Evolutionary conservation across 257 asterid genomes (phyloP).

Genomic region (Solanum dulcamara): DNA sequence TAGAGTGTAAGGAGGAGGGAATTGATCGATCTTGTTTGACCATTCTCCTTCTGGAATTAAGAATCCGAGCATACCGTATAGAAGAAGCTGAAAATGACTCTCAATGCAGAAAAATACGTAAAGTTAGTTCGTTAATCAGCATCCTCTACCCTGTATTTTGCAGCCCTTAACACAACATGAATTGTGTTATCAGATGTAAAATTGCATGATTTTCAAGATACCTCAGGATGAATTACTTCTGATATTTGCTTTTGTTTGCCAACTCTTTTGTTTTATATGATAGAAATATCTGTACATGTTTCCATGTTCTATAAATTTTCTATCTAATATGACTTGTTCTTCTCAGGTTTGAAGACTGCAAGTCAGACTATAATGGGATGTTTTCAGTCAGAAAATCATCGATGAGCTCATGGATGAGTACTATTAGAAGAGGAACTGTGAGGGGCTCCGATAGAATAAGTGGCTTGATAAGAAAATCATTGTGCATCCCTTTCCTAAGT

Average conservation of each 20-base stretch:
- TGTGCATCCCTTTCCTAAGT: background rate
- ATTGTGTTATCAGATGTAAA: background rate
- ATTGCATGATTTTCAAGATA: too few relatives aligned
- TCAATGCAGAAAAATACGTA: background rate
- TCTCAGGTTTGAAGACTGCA: background rate
- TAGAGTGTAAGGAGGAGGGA: background rate
- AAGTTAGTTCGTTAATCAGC: background rate
- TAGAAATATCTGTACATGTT: background rate
- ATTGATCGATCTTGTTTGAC: background rate
- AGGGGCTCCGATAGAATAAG: slow-evolving; percentile 16
- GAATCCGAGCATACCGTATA: background rate
- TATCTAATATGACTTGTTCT: background rate
- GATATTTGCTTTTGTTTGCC: too few relatives aligned
- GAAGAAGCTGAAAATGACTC: background rate
- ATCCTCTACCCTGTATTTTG: background rate
- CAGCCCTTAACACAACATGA: background rate
- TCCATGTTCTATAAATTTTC: background rate
- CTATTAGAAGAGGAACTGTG: slow-evolving; percentile 17
- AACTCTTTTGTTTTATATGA: background rate
- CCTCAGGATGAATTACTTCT: too few relatives aligned
- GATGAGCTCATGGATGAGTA: slow-evolving; percentile 5
- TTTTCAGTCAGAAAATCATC: background rate
- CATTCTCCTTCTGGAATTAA: background rate
- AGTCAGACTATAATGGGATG: background rate
- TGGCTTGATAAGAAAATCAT: slow-evolving; percentile 12